phyloP scores from a whole-genome alignment of 768 basidiomycete genomes.

The Tulasnella calospora region DNA sequence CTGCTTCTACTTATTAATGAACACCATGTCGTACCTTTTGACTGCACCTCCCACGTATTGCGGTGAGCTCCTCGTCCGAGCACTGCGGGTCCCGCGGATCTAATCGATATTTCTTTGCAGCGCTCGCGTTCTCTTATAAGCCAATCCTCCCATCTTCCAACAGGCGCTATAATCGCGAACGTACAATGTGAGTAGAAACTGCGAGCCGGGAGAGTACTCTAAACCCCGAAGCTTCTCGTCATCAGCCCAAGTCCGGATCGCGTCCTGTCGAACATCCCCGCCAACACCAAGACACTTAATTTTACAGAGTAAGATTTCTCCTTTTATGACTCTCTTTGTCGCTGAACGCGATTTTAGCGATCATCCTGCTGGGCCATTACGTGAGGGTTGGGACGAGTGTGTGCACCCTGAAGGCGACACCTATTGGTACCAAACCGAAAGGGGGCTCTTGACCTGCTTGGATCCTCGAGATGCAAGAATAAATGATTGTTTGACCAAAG shows the following conservation, averaged over 20 bases:
- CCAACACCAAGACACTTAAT: neutral
- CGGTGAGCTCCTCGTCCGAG: too few species aligned
- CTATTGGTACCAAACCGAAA: neutral
- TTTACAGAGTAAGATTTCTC: neutral
- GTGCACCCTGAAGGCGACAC: conserved; percentile 16
- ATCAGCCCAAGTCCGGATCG: neutral
- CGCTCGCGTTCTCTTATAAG: neutral
- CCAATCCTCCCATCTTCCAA: neutral
- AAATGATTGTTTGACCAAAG: neutral
- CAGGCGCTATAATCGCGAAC: neutral
- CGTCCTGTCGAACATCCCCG: neutral
- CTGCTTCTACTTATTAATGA: too few species aligned
- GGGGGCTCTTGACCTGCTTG: neutral
- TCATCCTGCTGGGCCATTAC: neutral
- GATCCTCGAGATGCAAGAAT: conserved; percentile 1
- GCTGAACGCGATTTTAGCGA: neutral
- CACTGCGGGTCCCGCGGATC: too few species aligned
- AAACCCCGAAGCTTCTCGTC: neutral
- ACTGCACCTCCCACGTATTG: too few species aligned
- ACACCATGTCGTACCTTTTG: too few species aligned
- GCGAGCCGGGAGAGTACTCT: neutral
- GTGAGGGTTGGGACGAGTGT: neutral
- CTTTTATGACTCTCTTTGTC: neutral
- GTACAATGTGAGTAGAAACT: neutral
- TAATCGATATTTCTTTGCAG: neutral